phyloP scores from a whole-genome alignment of 2,329 filamentous ascomycete species.

The Aspergillus pseudonomiae region DNA sequence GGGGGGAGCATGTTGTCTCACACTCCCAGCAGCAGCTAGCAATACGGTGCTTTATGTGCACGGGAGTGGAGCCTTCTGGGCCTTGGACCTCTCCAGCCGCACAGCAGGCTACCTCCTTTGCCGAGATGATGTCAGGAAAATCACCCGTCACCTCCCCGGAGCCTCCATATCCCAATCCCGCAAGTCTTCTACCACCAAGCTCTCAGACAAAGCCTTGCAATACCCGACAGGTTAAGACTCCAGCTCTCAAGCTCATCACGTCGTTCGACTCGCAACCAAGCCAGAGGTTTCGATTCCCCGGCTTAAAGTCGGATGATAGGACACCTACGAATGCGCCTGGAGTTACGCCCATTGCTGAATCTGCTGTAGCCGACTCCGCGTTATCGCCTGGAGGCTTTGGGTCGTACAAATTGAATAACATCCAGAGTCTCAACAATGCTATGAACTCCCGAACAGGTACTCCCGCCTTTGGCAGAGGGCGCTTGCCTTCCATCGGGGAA shows the following conservation, averaged over 20 bases:
- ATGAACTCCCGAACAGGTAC: constrained; percentile 67
- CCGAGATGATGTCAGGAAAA: constrained; percentile 28
- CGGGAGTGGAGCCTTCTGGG: constrained; percentile 79
- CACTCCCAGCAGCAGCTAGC: constrained; percentile 87
- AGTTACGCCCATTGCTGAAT: constrained; percentile 86
- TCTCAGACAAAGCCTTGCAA: constrained; percentile 50
- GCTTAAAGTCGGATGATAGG: constrained; percentile 55
- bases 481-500: constrained; percentile 79
- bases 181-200: constrained; percentile 25
- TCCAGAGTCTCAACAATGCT: constrained; percentile 70
- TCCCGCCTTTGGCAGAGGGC: constrained; percentile 62
- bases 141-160: constrained; percentile 53
- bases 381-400: constrained; percentile 70
- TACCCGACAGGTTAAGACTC: constrained; percentile 70
- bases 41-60: constrained; percentile 90
- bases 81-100: constrained; percentile 87
- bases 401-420: constrained; percentile 58
- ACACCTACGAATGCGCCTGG: constrained; percentile 77
- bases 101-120: constrained; percentile 57
- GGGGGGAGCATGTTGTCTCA: constrained; percentile 89
- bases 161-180: constrained; percentile 56
- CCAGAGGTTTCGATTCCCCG: constrained; percentile 65
- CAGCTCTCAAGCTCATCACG: constrained; percentile 87
- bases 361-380: constrained; percentile 63
- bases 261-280: constrained; percentile 65